A percentile compares a stretch with the other conserved stretches of the same genome.
phyloP scores from a whole-genome alignment of 2,329 filamentous ascomycete species.

The Neodidymelliopsis sp. region DNA sequence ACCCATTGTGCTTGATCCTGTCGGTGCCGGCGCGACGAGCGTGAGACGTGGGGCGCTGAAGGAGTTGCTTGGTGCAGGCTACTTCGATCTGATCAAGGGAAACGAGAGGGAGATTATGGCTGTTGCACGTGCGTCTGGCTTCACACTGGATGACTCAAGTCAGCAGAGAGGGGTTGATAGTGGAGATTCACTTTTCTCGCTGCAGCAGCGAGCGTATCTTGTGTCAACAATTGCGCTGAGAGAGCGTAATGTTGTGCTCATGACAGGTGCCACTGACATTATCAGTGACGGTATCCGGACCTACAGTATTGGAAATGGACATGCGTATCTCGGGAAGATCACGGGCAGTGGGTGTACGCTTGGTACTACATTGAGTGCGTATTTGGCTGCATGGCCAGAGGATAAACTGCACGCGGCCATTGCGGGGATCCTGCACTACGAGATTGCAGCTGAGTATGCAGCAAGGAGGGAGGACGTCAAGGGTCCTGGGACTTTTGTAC shows the following conservation, averaged over 20 bases:
- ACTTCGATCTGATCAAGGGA: slow-evolving; percentile 90
- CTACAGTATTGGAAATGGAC: slow-evolving; percentile 76
- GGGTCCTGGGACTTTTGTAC: slow-evolving; percentile 87
- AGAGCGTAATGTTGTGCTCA: slow-evolving; percentile 76
- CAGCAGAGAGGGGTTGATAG: slow-evolving; percentile 89
- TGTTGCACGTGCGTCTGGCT: slow-evolving; percentile 63
- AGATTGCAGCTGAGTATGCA: slow-evolving; percentile 77
- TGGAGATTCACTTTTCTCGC: slow-evolving; percentile 61
- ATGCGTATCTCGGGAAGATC: slow-evolving; percentile 72
- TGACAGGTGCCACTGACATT: slow-evolving; percentile 82
- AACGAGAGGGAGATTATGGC: slow-evolving; percentile 89
- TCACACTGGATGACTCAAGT: slow-evolving; percentile 46
- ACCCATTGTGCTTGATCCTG: slow-evolving; percentile 86
- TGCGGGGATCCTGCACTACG: slow-evolving; percentile 78
- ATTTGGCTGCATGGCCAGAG: slow-evolving; percentile 60
- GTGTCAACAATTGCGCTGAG: slow-evolving; percentile 71
- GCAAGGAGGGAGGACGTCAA: slow-evolving; percentile 65
- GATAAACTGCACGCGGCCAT: slow-evolving; percentile 70
- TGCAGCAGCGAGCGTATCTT: slow-evolving; percentile 66
- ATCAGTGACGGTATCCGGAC: slow-evolving; percentile 77
- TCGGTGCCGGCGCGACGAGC: slow-evolving; percentile 84
- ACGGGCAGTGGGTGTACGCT: slow-evolving; percentile 83
- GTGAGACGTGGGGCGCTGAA: slow-evolving; percentile 76
- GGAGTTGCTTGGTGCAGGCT: slow-evolving; percentile 73
- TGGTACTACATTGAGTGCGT: slow-evolving; percentile 80